Conservation (phyloP, 257 asterid species). For the Fraxinus quadrangulata region DNA sequence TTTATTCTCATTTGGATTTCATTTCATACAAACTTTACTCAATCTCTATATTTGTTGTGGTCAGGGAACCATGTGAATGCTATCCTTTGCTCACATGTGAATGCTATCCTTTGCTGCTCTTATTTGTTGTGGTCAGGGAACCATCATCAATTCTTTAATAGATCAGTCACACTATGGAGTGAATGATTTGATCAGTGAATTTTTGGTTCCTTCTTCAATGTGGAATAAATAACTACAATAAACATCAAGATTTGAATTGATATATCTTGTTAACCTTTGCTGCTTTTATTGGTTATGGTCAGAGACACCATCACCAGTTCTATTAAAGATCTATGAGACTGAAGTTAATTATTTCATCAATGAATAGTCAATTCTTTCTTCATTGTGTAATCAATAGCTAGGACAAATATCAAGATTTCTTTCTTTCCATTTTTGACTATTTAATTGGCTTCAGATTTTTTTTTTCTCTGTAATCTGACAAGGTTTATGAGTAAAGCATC, state of each 20-base stretch:
- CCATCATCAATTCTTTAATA: background rate
- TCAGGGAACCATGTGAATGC: too few relatives aligned
- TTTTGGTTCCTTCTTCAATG: background rate
- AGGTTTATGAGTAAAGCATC: background rate
- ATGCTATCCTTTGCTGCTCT: background rate
- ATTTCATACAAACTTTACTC: background rate
- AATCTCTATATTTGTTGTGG: background rate
- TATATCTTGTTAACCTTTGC: background rate
- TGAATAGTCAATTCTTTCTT: background rate
- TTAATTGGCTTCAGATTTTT: background rate
- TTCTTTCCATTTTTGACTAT: background rate
- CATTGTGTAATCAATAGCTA: background rate
- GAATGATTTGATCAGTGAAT: background rate
- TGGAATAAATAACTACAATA: background rate
- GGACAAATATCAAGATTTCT: background rate
- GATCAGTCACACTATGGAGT: background rate
- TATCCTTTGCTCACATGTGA: too few relatives aligned
- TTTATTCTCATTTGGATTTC: background rate
- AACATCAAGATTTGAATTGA: background rate
- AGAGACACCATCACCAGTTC: background rate
- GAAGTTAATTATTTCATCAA: background rate
- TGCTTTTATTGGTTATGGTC: background rate
- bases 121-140: background rate
- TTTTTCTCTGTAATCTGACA: background rate
- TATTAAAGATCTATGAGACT: background rate